Conservation (phyloP, 176 grass and related monocot genomes). For the Rhipidocladum racemiflorum region DNA sequence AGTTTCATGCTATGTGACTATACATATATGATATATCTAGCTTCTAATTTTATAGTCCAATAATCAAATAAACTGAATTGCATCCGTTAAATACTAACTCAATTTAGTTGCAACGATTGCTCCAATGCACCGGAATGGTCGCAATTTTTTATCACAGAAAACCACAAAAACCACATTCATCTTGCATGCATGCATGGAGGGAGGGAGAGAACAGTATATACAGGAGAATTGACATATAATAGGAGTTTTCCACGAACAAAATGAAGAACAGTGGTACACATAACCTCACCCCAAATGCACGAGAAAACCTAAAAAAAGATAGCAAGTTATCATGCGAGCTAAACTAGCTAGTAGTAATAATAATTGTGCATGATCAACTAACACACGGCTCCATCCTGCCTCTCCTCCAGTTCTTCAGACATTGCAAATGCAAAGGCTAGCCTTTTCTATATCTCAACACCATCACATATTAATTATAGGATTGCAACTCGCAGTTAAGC, state of each 20-base stretch:
- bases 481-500: background rate
- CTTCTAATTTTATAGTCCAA: background rate
- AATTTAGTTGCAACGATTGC: background rate
- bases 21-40: background rate
- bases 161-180: background rate
- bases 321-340: slow-evolving; percentile 40
- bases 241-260: slow-evolving; percentile 30
- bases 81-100: background rate
- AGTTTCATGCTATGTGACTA: background rate
- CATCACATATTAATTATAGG: slow-evolving; percentile 32
- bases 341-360: slow-evolving; percentile 20
- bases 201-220: background rate
- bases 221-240: slow-evolving; percentile 27
- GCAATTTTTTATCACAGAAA: background rate
- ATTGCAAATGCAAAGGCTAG: slow-evolving; percentile 32
- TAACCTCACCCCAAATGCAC: slow-evolving; percentile 23
- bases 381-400: slow-evolving; percentile 4
- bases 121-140: background rate
- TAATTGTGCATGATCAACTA: slow-evolving; percentile 37
- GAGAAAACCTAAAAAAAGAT: slow-evolving; percentile 29
- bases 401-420: slow-evolving; percentile 23
- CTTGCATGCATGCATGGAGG: background rate
- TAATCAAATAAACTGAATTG: background rate
- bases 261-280: slow-evolving; percentile 41
- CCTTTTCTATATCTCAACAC: slow-evolving; percentile 39